Base-by-base conservation (phyloP, 1,284 basidiomycete genomes). In the Malassezia dermatis region DNA sequence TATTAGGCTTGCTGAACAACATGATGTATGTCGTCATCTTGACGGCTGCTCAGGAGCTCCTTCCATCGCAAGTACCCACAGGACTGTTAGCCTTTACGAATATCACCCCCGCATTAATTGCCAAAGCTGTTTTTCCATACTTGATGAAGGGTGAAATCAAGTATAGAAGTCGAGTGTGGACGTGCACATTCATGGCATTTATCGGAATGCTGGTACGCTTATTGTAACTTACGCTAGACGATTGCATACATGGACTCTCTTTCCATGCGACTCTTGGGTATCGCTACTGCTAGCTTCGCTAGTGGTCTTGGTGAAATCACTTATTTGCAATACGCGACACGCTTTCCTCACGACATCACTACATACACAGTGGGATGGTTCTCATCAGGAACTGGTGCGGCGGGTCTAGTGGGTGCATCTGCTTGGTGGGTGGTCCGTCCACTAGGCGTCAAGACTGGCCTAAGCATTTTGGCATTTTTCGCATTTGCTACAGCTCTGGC, bases 281-380 rank as follows among this genome's bases (percentile, higher is more conserved):
- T 98, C 48, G 80, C 82, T 37, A 75, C 93, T 5, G 90, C 94
- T 0, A 90, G 88, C 0, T 89, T 96, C 69, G 88, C 89, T 0
- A 88, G 86, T 11, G 89, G 89, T 82, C 78, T 98, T 6, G 93
- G 94, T 12, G 93, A 98, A 75, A 76, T 98, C 58, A 96, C 91
- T 1, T 96, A 89, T 71, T 78, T 98, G 2, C 93, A 98, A 76
- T 78, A 94, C 3, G 89, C 89, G 0, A 95, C 91, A 0, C 85
- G 86, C 0, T 71, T 66, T 53, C 64, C 61, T 11, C 46, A 46
- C 19, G 43, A 56, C 12, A 37, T 51, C 23, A 48, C 46, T 26
- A 49, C 57, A 15, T 66, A 59, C 43, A 64, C 39, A 32, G 65
- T 55, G 45, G 69, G 56, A n/a, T 60, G 75, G 73, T 78, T 78